phyloP scores from a whole-genome alignment of 164 flowering plant species.

The Annona squamosa region DNA sequence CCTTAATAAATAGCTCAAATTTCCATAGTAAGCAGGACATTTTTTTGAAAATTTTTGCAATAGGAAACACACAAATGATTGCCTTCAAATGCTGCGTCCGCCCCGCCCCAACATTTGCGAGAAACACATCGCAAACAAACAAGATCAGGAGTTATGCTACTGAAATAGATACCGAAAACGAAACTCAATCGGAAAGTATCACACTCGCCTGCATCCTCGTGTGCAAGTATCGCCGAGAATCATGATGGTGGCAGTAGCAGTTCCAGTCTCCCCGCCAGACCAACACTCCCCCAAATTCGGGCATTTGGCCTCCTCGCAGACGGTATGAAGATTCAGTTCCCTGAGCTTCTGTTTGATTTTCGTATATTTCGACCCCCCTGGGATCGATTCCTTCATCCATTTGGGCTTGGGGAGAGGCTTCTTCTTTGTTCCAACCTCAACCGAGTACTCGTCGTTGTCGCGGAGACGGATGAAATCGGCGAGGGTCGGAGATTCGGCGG shows the following conservation, averaged over 20 bases:
- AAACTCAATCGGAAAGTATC: neutral
- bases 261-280: constrained; percentile 34
- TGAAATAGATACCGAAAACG: neutral
- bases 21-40: too few species aligned
- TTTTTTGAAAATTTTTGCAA: too few species aligned
- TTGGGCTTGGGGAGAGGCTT: constrained; percentile 30
- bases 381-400: constrained; percentile 31
- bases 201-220: constrained; percentile 27
- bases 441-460: constrained; percentile 21
- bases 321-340: constrained; percentile 28
- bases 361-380: constrained; percentile 28
- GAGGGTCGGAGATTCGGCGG: constrained; percentile 20
- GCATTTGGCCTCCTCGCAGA: constrained; percentile 30
- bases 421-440: constrained; percentile 30
- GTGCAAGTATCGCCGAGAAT: constrained; percentile 33
- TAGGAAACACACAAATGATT: too few species aligned
- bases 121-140: neutral
- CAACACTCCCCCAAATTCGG: constrained; percentile 33
- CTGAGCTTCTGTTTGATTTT: constrained; percentile 24
- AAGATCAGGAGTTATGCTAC: neutral
- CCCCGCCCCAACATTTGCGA: too few species aligned
- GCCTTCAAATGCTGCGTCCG: too few species aligned
- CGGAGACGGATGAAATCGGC: constrained; percentile 22
- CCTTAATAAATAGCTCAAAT: too few species aligned
- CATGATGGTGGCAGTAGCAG: constrained; percentile 34